Evolutionary conservation across 805 yeast genomes (phyloP), one percentile per base, ranked within the genome.

Genomic region (Zygotorulaspora sp.): DNA sequence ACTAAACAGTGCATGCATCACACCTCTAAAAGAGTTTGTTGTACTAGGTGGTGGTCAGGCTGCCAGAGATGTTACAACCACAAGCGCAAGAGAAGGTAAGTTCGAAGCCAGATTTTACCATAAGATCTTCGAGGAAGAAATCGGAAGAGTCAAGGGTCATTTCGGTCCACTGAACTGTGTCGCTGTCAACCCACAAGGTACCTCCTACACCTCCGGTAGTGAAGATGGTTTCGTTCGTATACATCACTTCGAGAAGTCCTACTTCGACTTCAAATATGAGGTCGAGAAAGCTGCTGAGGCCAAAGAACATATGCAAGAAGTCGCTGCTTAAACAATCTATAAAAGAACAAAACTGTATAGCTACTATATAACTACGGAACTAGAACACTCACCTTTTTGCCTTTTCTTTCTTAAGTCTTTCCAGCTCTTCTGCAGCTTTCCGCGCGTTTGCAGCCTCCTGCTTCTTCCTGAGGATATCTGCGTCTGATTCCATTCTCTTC

Each of bases 1-100:
- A 41, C 74, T 92, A 74, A 92, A 92, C 71, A 77, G 95, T 24
- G 97, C 97, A 13, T 82, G 95, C 49, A 83, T 92, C 51, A 89
- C 98, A 11, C 94, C 97, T 17, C 71, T 80, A 41, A 92, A 92
- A 68, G 90, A 92, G 59, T 90, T 81, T 60, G 83, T 92, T 45
- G 81, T 92, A 34, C 72, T 92, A 45, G 98, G 97, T 37, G 99
- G 99, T 70, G 99, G 99, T 79, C 97, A 92, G 72, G 97, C 88
- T 56, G 97, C 98, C 27, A 80, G 88, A 66, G 95, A 89, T 63
- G 99, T 92, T 59, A 92, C 99, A 29, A 92, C 97, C n/a, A 88
- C 97, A 18, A 77, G 92, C 29, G 79, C 88, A 39, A 73, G 82
- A 33, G 95, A 90, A 65, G 98, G 98, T 70, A 86, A 86, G 61